These are phyloP conservation scores for Ustilago xerochloae DNA, from an alignment of 1,284 basidiomycete genomes.

Conservation along the genomic window DNA sequence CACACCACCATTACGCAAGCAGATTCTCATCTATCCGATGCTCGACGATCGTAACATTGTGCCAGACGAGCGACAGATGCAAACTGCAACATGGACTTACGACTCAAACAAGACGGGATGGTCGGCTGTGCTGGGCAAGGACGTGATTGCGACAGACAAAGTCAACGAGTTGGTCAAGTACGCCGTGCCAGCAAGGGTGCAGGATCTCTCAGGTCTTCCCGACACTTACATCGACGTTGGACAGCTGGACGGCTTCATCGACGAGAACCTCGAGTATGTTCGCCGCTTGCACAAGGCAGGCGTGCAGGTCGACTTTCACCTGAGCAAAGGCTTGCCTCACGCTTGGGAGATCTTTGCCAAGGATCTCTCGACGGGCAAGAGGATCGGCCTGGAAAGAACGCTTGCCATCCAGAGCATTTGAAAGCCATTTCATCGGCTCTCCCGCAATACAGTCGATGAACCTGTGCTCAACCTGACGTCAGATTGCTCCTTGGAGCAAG, in stretches of 20 bases:
- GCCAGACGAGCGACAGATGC: conserved; percentile 15
- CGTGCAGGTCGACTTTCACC: conserved; percentile 23
- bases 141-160: conserved; percentile 16
- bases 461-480: too few species aligned
- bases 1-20: conserved; percentile 27
- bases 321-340: conserved; percentile 30
- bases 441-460: too few species aligned
- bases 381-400: conserved; percentile 12
- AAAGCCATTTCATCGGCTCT: too few species aligned
- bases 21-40: conserved; percentile 42
- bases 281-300: conserved; percentile 24
- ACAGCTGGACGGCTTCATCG: conserved; percentile 36
- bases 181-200: conserved; percentile 21
- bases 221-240: conserved; percentile 34
- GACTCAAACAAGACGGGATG: conserved; percentile 24
- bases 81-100: conserved; percentile 18
- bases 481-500: too few species aligned
- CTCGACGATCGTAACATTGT: conserved; percentile 31
- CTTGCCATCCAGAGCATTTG: conserved; percentile 19
- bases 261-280: conserved; percentile 22
- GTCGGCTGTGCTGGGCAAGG: conserved; percentile 22
- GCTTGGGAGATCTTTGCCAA: conserved; percentile 26
- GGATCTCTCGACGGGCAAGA: conserved; percentile 3
- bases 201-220: conserved; percentile 17
- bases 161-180: conserved; percentile 20